Evolutionary conservation across 805 yeast genomes (phyloP).

Genomic region (Yarrowia yakushimensis): DNA sequence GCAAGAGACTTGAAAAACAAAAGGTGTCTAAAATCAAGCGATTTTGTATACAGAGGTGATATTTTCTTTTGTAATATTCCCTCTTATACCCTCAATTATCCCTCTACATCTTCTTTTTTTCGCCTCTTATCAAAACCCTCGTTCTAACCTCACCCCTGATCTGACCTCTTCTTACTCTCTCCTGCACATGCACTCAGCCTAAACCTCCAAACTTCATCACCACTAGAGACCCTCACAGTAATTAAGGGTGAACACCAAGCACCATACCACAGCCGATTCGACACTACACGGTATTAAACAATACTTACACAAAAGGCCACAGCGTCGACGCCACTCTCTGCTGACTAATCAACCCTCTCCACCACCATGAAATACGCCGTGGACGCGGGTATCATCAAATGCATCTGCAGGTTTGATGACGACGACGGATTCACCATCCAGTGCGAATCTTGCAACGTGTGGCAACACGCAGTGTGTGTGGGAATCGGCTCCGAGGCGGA

Average conservation of each 20-base stretch:
- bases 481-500: conserved; percentile 65
- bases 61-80: no score
- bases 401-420: conserved; percentile 82
- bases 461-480: conserved; percentile 96
- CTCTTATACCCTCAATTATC: no score
- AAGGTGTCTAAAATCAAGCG: not conserved
- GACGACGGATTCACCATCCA: conserved; percentile 96
- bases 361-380: conserved; percentile 25
- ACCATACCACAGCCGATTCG: not conserved
- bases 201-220: conserved; percentile 21
- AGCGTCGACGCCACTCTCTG: no score
- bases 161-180: not conserved
- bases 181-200: not conserved
- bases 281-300: not conserved
- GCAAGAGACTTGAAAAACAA: no score
- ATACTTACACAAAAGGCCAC: no score
- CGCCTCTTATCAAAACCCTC: not conserved
- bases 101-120: no score
- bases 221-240: not conserved
- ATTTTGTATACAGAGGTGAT: no score
- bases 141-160: not conserved
- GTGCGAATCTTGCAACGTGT: conserved; percentile 84
- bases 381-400: conserved; percentile 82
- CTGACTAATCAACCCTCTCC: not conserved
- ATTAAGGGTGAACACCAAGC: not conserved